A percentile compares a stretch with the other conserved stretches of the same genome.
These are phyloP conservation scores for Crithidia sp. DNA, from an alignment of 208 protist genomes.

Conservation along the genomic window DNA sequence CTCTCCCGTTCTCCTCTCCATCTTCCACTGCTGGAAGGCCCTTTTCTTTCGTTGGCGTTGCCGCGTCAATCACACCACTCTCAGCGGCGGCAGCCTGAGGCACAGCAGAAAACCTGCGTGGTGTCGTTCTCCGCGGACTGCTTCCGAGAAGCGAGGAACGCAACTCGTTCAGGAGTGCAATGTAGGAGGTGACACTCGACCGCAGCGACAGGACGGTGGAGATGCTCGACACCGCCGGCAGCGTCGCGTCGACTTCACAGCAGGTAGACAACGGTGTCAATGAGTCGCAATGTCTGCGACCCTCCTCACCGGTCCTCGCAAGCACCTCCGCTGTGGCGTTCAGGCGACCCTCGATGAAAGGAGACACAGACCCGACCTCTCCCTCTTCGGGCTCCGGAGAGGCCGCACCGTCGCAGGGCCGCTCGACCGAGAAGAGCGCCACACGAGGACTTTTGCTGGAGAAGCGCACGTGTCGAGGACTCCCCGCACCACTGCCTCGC, in stretches of 20 bases:
- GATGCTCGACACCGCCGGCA: neutral
- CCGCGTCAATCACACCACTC: neutral
- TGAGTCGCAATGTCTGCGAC: neutral
- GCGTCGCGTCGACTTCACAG: neutral
- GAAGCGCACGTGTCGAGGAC: conserved; percentile 54
- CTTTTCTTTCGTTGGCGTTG: neutral
- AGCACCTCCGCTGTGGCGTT: too few species aligned
- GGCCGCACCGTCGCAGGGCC: neutral
- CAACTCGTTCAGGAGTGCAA: neutral
- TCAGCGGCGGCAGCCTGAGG: neutral
- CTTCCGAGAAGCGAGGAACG: conserved; percentile 2
- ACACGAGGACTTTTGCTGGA: conserved; percentile 62
- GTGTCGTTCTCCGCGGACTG: neutral
- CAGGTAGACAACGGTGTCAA: too few species aligned
- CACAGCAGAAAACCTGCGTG: neutral
- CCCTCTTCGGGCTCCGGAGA: neutral
- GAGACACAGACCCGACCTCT: neutral
- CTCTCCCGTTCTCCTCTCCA: neutral
- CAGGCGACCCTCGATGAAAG: neutral
- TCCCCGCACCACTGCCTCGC: neutral
- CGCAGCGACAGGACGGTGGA: conserved; percentile 11
- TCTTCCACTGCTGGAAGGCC: neutral
- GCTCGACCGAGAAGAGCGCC: conserved; percentile 47
- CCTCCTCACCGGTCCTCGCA: too few species aligned
- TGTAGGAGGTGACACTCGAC: conserved; percentile 9